phyloP scores from a whole-genome alignment of 371 early-diverging fungal species.

The Actinomortierella ambigua region DNA sequence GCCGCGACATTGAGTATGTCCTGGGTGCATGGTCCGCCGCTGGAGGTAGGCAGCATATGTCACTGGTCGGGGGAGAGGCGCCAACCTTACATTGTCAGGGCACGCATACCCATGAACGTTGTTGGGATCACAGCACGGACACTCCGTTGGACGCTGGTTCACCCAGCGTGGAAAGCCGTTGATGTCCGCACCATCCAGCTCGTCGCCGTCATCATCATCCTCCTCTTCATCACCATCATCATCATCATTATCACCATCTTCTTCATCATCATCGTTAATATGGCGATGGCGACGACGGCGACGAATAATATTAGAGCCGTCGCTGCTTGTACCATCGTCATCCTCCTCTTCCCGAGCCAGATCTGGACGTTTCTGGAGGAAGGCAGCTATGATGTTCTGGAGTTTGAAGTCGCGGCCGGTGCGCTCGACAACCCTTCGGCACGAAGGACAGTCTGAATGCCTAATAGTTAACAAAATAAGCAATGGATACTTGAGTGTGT shows the following conservation, averaged over 20 bases:
- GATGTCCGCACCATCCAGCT: conserved; percentile 1
- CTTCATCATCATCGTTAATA: conserved; percentile 7
- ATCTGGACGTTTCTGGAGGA: conserved; percentile 27
- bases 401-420: conserved; percentile 38
- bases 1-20: conserved; percentile 19
- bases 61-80: conserved; percentile 12
- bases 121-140: conserved; percentile 36
- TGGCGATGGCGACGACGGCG: conserved; percentile 1
- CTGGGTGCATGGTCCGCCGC: conserved; percentile 20
- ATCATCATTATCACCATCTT: conserved; percentile 18
- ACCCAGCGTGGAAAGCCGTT: background rate
- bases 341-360: conserved; percentile 36
- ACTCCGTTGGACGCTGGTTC: conserved; percentile 8
- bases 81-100: conserved; percentile 21
- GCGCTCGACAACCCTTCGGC: conserved; percentile 19
- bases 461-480: background rate
- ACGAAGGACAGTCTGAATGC: conserved; percentile 20
- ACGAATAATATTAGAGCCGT: conserved; percentile 24
- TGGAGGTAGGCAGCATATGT: conserved; percentile 4
- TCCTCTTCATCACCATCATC: conserved; percentile 9
- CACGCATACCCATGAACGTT: conserved; percentile 32
- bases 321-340: conserved; percentile 24
- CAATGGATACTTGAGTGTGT: too few relatives aligned
- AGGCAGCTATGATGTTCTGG: conserved; percentile 29
- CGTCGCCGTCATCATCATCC: conserved; percentile 2